Conservation (phyloP, 164 flowering plant genomes). For the Magnolia changhungtana region DNA sequence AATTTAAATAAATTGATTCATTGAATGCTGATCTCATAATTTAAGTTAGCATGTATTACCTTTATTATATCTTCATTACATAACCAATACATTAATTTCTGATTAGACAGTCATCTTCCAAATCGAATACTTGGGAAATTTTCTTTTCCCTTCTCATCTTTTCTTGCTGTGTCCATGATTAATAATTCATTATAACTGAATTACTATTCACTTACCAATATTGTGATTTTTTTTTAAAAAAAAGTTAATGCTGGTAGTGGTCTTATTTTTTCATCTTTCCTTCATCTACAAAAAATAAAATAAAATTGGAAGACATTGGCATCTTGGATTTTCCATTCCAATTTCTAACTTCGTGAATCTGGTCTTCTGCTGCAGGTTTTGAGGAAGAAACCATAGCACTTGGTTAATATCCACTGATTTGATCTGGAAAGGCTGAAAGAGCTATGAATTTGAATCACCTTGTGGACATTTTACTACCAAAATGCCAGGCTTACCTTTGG, state of each 20-base stretch:
- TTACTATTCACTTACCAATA: not conserved
- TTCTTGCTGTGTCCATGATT: not conserved
- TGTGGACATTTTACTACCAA: slow-evolving; percentile 7
- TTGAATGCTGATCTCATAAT: no score
- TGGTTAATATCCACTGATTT: not conserved
- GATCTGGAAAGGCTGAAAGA: slow-evolving; percentile 9
- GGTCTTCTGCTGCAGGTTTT: not conserved
- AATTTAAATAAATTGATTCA: no score
- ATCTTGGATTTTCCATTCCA: not conserved
- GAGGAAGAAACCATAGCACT: not conserved
- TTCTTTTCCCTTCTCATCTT: no score
- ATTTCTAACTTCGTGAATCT: not conserved
- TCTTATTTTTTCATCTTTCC: not conserved
- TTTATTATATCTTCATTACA: no score
- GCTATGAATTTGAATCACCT: slow-evolving; percentile 20
- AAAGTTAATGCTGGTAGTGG: not conserved
- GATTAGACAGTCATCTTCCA: no score
- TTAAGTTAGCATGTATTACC: no score
- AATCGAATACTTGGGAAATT: no score
- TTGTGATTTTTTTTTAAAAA: no score
- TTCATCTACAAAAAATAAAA: not conserved
- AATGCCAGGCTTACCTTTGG: slow-evolving; percentile 38
- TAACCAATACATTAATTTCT: no score
- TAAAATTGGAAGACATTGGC: not conserved
- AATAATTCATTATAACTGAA: no score